Percentiles rank a stretch among this genome's conserved stretches.
phyloP scores from a whole-genome alignment of 768 basidiomycete genomes.

The Solioccasus polychromus region DNA sequence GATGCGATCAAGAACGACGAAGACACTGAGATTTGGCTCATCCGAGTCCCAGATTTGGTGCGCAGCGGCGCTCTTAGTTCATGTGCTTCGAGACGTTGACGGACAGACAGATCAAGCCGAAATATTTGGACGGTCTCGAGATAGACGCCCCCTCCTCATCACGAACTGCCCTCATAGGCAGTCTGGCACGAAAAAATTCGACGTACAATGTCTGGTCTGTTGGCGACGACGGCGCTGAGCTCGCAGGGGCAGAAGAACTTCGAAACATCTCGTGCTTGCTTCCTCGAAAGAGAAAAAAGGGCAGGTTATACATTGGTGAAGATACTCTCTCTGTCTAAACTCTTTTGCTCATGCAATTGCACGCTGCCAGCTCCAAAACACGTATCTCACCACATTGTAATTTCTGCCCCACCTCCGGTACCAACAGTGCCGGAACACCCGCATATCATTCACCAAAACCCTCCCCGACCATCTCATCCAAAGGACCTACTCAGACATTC shows the following conservation, averaged over 20 bases:
- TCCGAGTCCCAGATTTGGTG: slow-evolving; percentile 68
- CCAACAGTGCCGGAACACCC: slow-evolving; percentile 19
- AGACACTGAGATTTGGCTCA: slow-evolving; percentile 67
- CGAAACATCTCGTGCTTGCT: slow-evolving; percentile 58
- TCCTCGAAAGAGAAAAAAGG: slow-evolving; percentile 59
- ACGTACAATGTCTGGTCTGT: slow-evolving; percentile 68
- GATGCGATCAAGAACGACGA: slow-evolving; percentile 52
- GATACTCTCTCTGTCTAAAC: slow-evolving; percentile 1
- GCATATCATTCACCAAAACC: slow-evolving; percentile 41
- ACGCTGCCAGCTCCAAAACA: slow-evolving; percentile 53
- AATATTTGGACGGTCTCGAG: slow-evolving; percentile 52
- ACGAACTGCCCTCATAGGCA: slow-evolving; percentile 43
- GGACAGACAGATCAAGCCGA: slow-evolving; percentile 55
- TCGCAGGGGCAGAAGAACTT: slow-evolving; percentile 61
- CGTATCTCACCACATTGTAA: slow-evolving; percentile 54
- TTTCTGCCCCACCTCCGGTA: slow-evolving; percentile 47
- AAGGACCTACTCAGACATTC: slow-evolving; percentile 58
- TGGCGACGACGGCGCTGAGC: slow-evolving; percentile 36
- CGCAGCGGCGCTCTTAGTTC: slow-evolving; percentile 23
- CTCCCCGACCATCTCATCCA: slow-evolving; percentile 56
- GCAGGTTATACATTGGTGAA: slow-evolving; percentile 56
- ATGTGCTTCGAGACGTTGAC: background rate
- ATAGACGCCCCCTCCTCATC: slow-evolving; percentile 45
- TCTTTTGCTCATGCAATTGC: slow-evolving; percentile 40
- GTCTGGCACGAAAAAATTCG: slow-evolving; percentile 49